These are phyloP conservation scores for Pythium oligandrum DNA, from an alignment of 352 stramenopile genomes.

Conservation along the genomic window DNA sequence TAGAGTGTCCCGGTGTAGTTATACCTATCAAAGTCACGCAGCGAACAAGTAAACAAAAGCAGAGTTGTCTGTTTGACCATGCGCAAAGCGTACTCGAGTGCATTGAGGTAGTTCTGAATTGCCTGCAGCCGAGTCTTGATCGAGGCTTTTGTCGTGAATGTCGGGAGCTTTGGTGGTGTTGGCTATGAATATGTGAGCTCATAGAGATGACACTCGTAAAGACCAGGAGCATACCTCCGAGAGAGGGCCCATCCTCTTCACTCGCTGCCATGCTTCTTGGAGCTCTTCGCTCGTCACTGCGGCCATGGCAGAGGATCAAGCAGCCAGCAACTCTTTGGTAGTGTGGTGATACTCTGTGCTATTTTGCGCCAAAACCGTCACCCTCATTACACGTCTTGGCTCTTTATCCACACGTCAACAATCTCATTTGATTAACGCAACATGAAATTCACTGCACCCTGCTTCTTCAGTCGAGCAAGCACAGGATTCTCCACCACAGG, in stretches of 20 bases:
- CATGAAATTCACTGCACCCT: conserved; percentile 85
- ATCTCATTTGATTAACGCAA: conserved; percentile 29
- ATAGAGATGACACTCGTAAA: too few relatives aligned
- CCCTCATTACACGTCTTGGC: too few relatives aligned
- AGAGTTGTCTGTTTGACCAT: too few relatives aligned
- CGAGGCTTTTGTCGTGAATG: conserved; percentile 42
- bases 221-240: conserved; percentile 29
- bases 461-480: conserved; percentile 68
- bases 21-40: conserved; percentile 29
- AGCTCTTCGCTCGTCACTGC: conserved; percentile 58
- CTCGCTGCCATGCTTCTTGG: conserved; percentile 61
- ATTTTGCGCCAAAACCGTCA: too few relatives aligned
- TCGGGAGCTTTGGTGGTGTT: conserved; percentile 53
- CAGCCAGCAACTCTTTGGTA: too few relatives aligned
- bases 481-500: conserved; percentile 65
- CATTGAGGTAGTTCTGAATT: conserved; percentile 66
- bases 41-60: too few relatives aligned
- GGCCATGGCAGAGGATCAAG: conserved; percentile 27
- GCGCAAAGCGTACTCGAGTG: conserved; percentile 43
- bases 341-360: too few relatives aligned
- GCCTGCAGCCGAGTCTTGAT: conserved; percentile 52
- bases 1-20: conserved; percentile 87
- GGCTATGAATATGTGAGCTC: conserved; percentile 21
- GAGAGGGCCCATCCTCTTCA: conserved; percentile 49
- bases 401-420: too few relatives aligned